Percentiles rank a stretch among this genome's conserved stretches.
Conservation (phyloP, 768 basidiomycete species). For the Tricholoma flavovirens region DNA sequence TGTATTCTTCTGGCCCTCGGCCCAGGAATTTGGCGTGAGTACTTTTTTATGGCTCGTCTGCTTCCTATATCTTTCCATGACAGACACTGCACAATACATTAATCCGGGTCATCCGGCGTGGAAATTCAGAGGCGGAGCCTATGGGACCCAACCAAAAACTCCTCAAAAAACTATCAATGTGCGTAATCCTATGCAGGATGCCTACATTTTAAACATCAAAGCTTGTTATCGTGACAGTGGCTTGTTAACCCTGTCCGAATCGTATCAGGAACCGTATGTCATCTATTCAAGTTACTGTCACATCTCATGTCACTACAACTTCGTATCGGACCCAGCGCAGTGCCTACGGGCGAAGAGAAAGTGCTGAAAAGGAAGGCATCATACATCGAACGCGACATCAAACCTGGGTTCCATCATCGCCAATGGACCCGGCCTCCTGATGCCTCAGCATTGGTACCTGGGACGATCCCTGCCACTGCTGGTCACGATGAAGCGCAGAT, state of each 20-base stretch:
- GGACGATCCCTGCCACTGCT: too few relatives aligned
- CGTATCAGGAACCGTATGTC: neutral
- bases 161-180: slow-evolving; percentile 27
- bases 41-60: neutral
- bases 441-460: neutral
- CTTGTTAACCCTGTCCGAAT: neutral
- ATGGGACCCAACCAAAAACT: neutral
- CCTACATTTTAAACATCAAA: neutral
- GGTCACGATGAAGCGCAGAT: slow-evolving; percentile 8
- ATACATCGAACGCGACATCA: neutral
- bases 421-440: neutral
- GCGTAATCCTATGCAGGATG: neutral
- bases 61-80: neutral
- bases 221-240: slow-evolving; percentile 6
- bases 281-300: neutral
- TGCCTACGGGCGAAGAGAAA: neutral
- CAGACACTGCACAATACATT: neutral
- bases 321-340: neutral
- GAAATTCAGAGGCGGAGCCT: neutral
- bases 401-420: neutral
- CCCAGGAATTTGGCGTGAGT: slow-evolving; percentile 4
- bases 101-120: neutral
- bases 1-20: slow-evolving; percentile 15
- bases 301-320: neutral
- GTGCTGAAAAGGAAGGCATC: neutral